Percentiles rank a stretch among this genome's conserved stretches.
These are phyloP conservation scores for Gentiana macrophylla DNA, from an alignment of 257 asterid species.

Conservation along the genomic window DNA sequence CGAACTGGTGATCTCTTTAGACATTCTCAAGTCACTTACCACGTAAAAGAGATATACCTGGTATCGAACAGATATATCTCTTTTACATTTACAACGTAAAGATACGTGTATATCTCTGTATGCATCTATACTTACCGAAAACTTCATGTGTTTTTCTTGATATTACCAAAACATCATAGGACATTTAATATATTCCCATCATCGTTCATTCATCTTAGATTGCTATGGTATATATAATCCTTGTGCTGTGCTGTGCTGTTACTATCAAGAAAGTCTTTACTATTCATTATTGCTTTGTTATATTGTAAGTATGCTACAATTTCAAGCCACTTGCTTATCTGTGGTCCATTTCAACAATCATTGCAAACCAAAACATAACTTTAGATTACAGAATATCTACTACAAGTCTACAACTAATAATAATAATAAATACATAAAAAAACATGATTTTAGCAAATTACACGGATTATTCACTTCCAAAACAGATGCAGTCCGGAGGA, in stretches of 20 bases:
- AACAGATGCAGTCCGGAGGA: too few species aligned
- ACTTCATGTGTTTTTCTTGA: neutral
- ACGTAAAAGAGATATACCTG: too few species aligned
- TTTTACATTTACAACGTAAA: too few species aligned
- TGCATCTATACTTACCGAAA: neutral
- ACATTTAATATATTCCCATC: neutral
- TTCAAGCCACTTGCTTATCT: neutral
- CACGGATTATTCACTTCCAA: neutral
- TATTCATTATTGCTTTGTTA: neutral
- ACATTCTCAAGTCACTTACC: too few species aligned
- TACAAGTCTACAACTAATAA: neutral
- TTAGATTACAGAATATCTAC: neutral
- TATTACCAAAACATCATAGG: neutral
- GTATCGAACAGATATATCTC: too few species aligned
- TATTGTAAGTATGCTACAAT: neutral
- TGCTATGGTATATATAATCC: too few species aligned
- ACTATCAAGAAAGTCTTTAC: neutral
- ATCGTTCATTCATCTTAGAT: neutral
- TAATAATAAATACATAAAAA: neutral
- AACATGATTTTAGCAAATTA: neutral
- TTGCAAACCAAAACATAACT: neutral
- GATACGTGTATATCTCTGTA: too few species aligned
- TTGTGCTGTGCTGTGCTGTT: too few species aligned
- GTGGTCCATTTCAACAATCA: neutral
- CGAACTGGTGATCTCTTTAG: too few species aligned